These are phyloP conservation scores for Albifimbria verrucaria DNA, from an alignment of 2,329 filamentous ascomycete genomes.

Conservation along the genomic window DNA sequence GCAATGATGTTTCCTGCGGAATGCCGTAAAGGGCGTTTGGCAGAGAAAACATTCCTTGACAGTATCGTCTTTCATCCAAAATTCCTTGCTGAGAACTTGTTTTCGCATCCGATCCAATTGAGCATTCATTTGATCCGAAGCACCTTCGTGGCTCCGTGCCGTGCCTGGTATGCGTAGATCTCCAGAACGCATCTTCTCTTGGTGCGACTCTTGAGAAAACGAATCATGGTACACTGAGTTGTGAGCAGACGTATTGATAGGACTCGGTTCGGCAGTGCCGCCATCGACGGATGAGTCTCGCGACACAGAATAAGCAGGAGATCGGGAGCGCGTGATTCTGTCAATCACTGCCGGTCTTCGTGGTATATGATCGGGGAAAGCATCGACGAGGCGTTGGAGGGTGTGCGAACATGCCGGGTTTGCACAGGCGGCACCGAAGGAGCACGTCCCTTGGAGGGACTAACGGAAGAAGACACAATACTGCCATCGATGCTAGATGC, in stretches of 20 bases:
- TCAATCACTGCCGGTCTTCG: conserved; percentile 51
- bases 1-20: conserved; percentile 94
- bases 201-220: conserved; percentile 44
- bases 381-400: conserved; percentile 31
- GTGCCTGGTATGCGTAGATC: conserved; percentile 54
- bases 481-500: conserved; percentile 42
- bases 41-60: conserved; percentile 97
- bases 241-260: conserved; percentile 56
- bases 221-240: conserved; percentile 56
- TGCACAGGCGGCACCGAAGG: conserved; percentile 31
- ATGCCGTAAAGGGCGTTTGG: conserved; percentile 85
- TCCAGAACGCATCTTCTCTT: conserved; percentile 42
- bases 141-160: conserved; percentile 49
- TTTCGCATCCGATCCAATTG: conserved; percentile 72
- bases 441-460: conserved; percentile 33
- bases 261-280: conserved; percentile 53
- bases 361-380: conserved; percentile 34
- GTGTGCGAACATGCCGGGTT: conserved; percentile 28
- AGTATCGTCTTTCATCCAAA: conserved; percentile 99
- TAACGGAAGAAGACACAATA: conserved; percentile 39
- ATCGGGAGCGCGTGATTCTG: conserved; percentile 47
- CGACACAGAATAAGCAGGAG: conserved; percentile 42
- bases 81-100: conserved; percentile 88
- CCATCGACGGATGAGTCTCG: conserved; percentile 58
- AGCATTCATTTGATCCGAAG: conserved; percentile 56